Base-by-base conservation (phyloP, 164 flowering plant species). In the Stephania japonica region DNA sequence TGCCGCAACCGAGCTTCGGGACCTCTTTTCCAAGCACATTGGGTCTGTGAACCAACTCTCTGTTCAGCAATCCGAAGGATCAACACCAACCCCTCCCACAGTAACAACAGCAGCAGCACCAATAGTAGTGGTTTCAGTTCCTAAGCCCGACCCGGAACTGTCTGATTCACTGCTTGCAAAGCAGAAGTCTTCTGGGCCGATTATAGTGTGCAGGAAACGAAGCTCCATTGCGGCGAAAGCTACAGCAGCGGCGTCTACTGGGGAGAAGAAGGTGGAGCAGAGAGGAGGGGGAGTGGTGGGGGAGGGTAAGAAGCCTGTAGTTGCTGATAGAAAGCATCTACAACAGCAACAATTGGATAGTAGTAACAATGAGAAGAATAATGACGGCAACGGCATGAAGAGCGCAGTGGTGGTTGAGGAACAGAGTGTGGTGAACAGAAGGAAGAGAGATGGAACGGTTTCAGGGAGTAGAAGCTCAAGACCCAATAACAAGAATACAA, bases 221-320 rank as follows among this genome's bases (percentile, higher is more conserved):
- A 90, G 91, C 77, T 87, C 91, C 0, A 79, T 87, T 7, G 68
- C 87, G 1, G 78, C 82, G 0, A 85, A 83, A 67, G 78, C 85
- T 0, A 71, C 88, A 5, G 5, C 81, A 2, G 0, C 82, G 1
- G 72, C 79, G 19, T 12, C 25, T 19, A 9, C 32, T 21, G 78
- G 62, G 32, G 74, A 49, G 26, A 84, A 80, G 32, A 32, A 32
- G 65, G 77, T 16, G 8, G 75, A 82, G 26, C 59, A 74, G 53
- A 13, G 27, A 63, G 12, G 70, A 32, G 38, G 4, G 41, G 70
- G 65, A 25, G 67, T n/a, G 14, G 6, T 53, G 41, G 70, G 23
- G 53, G 83, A 73, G 8, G 80, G 72, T 42, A 76, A 77, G 79
- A 77, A 68, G 73, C 72, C 84, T 13, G 71, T 19, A 4, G 62